A percentile compares a stretch with the other conserved stretches of the same genome.
Conservation (phyloP, 495 filamentous ascomycete species). For the Neohortaea acidophila region DNA sequence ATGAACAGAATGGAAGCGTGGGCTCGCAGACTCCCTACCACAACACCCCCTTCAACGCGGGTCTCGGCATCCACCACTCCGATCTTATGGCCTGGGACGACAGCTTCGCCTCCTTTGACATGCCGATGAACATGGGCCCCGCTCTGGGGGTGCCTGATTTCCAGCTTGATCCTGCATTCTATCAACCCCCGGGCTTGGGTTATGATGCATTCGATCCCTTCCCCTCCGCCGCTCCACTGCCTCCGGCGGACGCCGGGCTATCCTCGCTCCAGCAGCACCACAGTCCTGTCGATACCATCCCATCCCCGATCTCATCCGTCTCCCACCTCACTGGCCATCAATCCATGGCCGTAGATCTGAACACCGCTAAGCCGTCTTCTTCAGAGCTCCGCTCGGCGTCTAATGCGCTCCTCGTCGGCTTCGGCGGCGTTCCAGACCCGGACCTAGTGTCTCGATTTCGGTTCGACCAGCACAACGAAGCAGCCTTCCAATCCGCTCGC, state of each 20-base stretch:
- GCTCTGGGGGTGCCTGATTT: slow-evolving; percentile 9
- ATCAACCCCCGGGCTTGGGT: slow-evolving; percentile 4
- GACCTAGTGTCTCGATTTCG: slow-evolving; percentile 13
- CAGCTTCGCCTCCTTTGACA: slow-evolving; percentile 10
- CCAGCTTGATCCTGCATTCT: slow-evolving; percentile 12
- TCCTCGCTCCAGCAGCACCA: background rate
- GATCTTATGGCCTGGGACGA: slow-evolving; percentile 10
- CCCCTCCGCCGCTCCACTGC: background rate
- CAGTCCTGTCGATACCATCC: slow-evolving; percentile 6
- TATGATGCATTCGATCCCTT: slow-evolving; percentile 9
- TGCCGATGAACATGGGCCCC: slow-evolving; percentile 6
- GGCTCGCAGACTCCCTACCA: too few species aligned
- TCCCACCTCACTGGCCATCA: slow-evolving; percentile 1
- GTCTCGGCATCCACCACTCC: slow-evolving; percentile 10
- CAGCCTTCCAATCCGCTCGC: slow-evolving; percentile 12
- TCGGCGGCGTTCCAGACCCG: slow-evolving; percentile 13
- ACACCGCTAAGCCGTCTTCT: slow-evolving; percentile 12
- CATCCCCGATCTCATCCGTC: slow-evolving; percentile 3
- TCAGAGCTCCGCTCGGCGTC: slow-evolving; percentile 10
- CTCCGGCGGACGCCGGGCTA: background rate
- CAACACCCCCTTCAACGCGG: too few species aligned
- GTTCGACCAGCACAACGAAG: slow-evolving; percentile 16
- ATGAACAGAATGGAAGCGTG: slow-evolving; percentile 12
- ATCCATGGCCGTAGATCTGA: slow-evolving; percentile 8
- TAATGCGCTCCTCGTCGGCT: slow-evolving; percentile 10